phyloP scores from a whole-genome alignment of 305 asterid genomes.

The Plantago lanceolata region DNA sequence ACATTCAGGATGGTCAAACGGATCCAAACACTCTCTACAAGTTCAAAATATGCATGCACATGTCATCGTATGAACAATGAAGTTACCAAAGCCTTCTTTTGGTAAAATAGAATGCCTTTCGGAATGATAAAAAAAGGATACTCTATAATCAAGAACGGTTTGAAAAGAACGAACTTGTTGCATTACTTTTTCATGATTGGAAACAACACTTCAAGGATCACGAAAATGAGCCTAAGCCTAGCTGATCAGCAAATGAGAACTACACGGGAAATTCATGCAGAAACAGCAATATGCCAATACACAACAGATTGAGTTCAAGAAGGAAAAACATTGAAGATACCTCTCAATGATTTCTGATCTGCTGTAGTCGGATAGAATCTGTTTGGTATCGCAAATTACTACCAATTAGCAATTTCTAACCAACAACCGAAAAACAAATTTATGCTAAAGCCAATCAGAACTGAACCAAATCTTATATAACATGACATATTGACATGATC shows the following conservation, averaged over 20 bases:
- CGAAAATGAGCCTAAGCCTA: too few relatives aligned
- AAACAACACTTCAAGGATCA: too few relatives aligned
- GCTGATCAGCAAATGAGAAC: too few relatives aligned
- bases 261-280: too few relatives aligned
- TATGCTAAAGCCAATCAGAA: not conserved
- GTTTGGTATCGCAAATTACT: constrained; percentile 29
- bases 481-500: not conserved
- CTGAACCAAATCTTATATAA: not conserved
- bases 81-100: too few relatives aligned
- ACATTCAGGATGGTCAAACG: constrained; percentile 85
- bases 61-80: not conserved
- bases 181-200: not conserved
- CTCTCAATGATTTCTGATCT: constrained; percentile 74
- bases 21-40: constrained; percentile 80
- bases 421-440: constrained; percentile 1
- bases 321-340: constrained; percentile 24
- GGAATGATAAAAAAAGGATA: too few relatives aligned
- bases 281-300: too few relatives aligned
- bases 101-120: too few relatives aligned
- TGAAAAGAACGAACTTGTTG: not conserved
- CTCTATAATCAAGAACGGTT: too few relatives aligned
- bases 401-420: constrained; percentile 27
- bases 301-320: too few relatives aligned
- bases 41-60: constrained; percentile 11
- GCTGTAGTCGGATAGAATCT: constrained; percentile 68